phyloP scores from a whole-genome alignment of 345 rosid species.

The Eucalyptus globulus region DNA sequence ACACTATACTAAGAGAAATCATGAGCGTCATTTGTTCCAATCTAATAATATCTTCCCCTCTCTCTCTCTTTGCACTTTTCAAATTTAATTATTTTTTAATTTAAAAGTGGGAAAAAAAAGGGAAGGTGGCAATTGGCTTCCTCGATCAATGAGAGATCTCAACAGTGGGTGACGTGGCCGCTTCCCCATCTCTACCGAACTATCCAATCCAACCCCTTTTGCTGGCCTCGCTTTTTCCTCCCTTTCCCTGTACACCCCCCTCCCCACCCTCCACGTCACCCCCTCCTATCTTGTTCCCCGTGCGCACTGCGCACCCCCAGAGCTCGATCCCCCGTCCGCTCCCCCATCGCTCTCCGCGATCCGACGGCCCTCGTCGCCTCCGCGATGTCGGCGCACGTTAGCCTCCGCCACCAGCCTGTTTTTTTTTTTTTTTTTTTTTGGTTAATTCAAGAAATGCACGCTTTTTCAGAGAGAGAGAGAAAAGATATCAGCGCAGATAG shows the following conservation, averaged over 20 bases:
- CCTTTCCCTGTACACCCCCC: neutral
- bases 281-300: neutral
- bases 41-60: neutral
- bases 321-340: neutral
- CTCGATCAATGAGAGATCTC: neutral
- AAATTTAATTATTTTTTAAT: neutral
- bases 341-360: no score
- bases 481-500: neutral
- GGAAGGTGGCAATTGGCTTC: neutral
- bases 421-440: neutral
- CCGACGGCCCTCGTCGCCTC: neutral
- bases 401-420: neutral
- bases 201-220: neutral
- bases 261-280: neutral
- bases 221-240: neutral
- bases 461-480: neutral
- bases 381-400: neutral
- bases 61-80: no score
- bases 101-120: no score
- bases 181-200: neutral
- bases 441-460: neutral
- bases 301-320: neutral
- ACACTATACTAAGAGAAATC: no score
- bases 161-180: neutral
- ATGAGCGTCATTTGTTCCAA: rapidly evolving